Percentiles rank a stretch among this genome's conserved stretches.
phyloP scores from a whole-genome alignment of 1,284 basidiomycete genomes.

The Apiotrichum gracile region DNA sequence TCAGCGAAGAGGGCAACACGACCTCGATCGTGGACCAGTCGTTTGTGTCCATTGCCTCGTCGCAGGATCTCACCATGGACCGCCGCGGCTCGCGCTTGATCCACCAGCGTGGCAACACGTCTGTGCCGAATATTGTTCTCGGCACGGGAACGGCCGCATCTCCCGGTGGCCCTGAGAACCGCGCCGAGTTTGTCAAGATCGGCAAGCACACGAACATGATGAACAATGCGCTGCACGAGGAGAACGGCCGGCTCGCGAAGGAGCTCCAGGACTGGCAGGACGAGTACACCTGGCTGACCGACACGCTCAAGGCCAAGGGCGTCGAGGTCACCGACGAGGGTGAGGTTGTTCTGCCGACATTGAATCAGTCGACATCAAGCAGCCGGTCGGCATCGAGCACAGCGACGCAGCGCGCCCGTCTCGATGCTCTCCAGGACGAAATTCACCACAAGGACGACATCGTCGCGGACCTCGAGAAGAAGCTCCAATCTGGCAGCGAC shows the following conservation, averaged over 20 bases:
- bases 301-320: slow-evolving; percentile 25
- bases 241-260: slow-evolving; percentile 35
- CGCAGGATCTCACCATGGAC: slow-evolving; percentile 43
- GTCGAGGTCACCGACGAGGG: slow-evolving; percentile 29
- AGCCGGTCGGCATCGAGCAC: not conserved
- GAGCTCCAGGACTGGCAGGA: slow-evolving; percentile 40
- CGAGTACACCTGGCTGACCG: slow-evolving; percentile 27
- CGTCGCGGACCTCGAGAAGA: slow-evolving; percentile 22
- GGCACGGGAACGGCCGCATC: slow-evolving; percentile 12
- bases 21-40: slow-evolving; percentile 26
- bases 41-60: slow-evolving; percentile 44
- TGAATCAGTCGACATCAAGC: not conserved
- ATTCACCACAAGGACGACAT: slow-evolving; percentile 28
- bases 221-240: slow-evolving; percentile 42
- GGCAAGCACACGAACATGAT: slow-evolving; percentile 46
- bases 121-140: slow-evolving; percentile 37
- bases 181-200: slow-evolving; percentile 42
- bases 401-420: no score
- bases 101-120: slow-evolving; percentile 35
- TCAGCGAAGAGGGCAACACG: slow-evolving; percentile 22
- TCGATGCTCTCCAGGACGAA: slow-evolving; percentile 26
- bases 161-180: slow-evolving; percentile 21
- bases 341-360: not conserved
- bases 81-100: slow-evolving; percentile 25
- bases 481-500: not conserved